A percentile compares a stretch with the other conserved stretches of the same genome.
Conservation (phyloP, 2,329 filamentous ascomycete species). For the Neofusicoccum cordaticola region DNA sequence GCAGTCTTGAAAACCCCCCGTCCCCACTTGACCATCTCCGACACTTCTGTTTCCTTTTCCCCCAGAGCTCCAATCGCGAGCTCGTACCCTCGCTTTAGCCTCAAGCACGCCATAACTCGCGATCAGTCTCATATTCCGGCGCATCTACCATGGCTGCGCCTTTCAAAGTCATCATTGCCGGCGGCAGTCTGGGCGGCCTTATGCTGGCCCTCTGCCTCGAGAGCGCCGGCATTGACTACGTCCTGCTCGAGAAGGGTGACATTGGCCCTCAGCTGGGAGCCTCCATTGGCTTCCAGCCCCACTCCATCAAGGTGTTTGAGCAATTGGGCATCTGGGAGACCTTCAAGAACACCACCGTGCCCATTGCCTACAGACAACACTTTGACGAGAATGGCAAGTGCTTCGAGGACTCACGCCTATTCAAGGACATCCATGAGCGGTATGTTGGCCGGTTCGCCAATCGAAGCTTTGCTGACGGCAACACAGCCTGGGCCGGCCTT, state of each 20-base stretch:
- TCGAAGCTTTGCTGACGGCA: not conserved
- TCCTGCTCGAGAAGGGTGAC: slow-evolving; percentile 25
- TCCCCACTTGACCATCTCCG: too few species aligned
- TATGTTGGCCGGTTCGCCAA: not conserved
- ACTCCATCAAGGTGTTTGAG: slow-evolving; percentile 24
- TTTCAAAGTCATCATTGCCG: slow-evolving; percentile 18
- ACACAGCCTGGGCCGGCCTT: not conserved
- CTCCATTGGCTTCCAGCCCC: slow-evolving; percentile 24
- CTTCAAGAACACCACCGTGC: not conserved
- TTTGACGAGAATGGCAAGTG: slow-evolving; percentile 7
- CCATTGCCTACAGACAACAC: not conserved
- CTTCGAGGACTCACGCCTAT: slow-evolving; percentile 4
- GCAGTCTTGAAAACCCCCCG: not conserved
- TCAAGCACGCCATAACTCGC: not conserved
- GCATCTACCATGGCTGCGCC: not conserved
- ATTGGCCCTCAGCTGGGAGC: slow-evolving; percentile 25
- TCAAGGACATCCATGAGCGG: not conserved
- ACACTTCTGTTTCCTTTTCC: not conserved
- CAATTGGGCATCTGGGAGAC: slow-evolving; percentile 22
- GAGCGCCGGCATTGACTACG: slow-evolving; percentile 21
- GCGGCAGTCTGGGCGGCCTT: slow-evolving; percentile 19
- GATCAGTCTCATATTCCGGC: not conserved
- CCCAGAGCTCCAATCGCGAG: too few species aligned
- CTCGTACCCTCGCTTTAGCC: not conserved
- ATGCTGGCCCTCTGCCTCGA: slow-evolving; percentile 23